These are phyloP conservation scores for Verticillium albo-atrum DNA, from an alignment of 2,329 filamentous ascomycete species.

Conservation along the genomic window DNA sequence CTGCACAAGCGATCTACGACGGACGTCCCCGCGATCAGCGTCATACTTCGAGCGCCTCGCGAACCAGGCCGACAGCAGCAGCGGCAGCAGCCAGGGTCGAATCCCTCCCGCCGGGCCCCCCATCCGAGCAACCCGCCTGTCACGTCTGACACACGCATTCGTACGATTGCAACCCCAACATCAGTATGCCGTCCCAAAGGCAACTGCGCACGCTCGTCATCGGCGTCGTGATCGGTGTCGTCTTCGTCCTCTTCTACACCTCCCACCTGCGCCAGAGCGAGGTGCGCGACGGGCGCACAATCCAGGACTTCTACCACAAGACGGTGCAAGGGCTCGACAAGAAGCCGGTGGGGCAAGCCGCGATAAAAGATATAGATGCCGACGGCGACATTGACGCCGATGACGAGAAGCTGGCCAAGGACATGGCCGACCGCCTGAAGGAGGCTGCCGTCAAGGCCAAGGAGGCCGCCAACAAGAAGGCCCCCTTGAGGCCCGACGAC, in stretches of 20 bases:
- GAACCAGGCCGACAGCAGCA: not conserved
- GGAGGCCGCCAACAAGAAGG: constrained; percentile 64
- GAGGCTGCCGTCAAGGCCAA: constrained; percentile 67
- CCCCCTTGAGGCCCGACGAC: constrained; percentile 53
- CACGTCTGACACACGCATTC: not conserved
- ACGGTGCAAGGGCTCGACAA: constrained; percentile 51
- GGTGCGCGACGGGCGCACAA: constrained; percentile 36
- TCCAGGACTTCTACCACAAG: constrained; percentile 56
- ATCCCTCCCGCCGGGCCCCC: no score
- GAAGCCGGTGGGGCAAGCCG: constrained; percentile 26
- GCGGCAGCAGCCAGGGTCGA: no score
- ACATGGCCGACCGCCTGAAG: constrained; percentile 58
- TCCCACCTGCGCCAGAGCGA: constrained; percentile 49
- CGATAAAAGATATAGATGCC: constrained; percentile 44
- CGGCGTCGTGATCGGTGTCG: constrained; percentile 57
- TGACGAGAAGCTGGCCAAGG: constrained; percentile 46
- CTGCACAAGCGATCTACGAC: not conserved
- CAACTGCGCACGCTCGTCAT: constrained; percentile 65
- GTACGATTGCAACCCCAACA: not conserved
- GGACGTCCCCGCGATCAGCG: not conserved
- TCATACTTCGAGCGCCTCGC: not conserved
- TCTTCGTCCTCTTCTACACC: constrained; percentile 71
- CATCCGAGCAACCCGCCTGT: not conserved
- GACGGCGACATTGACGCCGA: constrained; percentile 55
- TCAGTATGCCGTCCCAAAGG: constrained; percentile 64